A percentile compares a stretch with the other conserved stretches of the same genome.
These are phyloP conservation scores for Sicyos baderoa DNA, from an alignment of 306 rosid species.

Conservation along the genomic window DNA sequence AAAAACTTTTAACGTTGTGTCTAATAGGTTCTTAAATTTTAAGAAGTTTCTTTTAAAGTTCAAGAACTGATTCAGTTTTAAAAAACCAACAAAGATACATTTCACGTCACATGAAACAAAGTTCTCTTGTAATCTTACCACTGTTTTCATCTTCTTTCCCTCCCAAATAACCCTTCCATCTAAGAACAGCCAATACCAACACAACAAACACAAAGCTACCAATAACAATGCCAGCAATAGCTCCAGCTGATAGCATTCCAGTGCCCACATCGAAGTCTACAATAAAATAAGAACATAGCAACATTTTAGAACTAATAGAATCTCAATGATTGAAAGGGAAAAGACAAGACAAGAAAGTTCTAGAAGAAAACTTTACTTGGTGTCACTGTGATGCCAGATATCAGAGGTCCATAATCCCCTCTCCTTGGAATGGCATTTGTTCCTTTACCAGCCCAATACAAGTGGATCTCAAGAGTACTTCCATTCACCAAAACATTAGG, in stretches of 20 bases:
- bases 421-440: slow-evolving; percentile 52
- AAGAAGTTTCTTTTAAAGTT: neutral
- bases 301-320: neutral
- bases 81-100: neutral
- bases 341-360: neutral
- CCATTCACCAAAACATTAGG: slow-evolving; percentile 38
- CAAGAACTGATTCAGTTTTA: neutral
- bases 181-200: slow-evolving; percentile 35
- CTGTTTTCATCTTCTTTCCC: slow-evolving; percentile 37
- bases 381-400: slow-evolving; percentile 61
- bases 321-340: neutral
- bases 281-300: slow-evolving; percentile 6
- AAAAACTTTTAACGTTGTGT: neutral
- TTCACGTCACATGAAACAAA: neutral
- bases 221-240: slow-evolving; percentile 55
- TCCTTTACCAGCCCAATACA: slow-evolving; percentile 81
- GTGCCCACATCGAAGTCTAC: slow-evolving; percentile 41
- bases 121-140: slow-evolving; percentile 30
- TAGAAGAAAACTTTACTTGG: slow-evolving; percentile 36
- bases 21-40: too few relatives aligned
- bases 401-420: slow-evolving; percentile 79
- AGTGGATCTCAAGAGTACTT: slow-evolving; percentile 55
- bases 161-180: slow-evolving; percentile 41
- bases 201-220: slow-evolving; percentile 31
- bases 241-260: slow-evolving; percentile 43